Conservation (phyloP, 768 basidiomycete species). For the Ramaria sp. region DNA sequence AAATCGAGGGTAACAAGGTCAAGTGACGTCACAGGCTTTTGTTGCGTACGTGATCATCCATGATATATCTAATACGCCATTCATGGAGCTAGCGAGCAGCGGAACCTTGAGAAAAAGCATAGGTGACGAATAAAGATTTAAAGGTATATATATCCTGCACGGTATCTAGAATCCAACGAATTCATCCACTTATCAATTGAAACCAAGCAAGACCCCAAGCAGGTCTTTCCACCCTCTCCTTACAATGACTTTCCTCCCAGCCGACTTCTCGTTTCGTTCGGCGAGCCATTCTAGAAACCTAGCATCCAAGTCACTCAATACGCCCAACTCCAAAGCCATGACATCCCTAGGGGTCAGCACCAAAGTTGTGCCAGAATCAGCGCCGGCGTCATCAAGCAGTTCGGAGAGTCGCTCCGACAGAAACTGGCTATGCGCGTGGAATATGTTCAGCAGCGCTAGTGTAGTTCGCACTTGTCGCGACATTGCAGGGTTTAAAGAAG, state of each 20-base stretch:
- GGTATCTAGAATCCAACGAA: not conserved
- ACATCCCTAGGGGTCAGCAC: slow-evolving; percentile 56
- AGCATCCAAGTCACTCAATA: slow-evolving; percentile 61
- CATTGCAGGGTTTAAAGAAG: slow-evolving; percentile 15
- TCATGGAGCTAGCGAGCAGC: too few species aligned
- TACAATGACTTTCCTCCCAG: slow-evolving; percentile 25
- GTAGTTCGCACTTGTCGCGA: slow-evolving; percentile 32
- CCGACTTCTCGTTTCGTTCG: slow-evolving; percentile 39
- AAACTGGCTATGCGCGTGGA: slow-evolving; percentile 52
- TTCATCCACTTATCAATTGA: slow-evolving; percentile 26
- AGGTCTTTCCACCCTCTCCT: slow-evolving; percentile 39
- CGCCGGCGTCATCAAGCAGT: slow-evolving; percentile 14
- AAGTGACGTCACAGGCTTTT: too few species aligned
- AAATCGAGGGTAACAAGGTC: too few species aligned
- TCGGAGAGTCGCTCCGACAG: slow-evolving; percentile 37
- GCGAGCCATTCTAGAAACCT: slow-evolving; percentile 71
- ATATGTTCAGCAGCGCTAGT: slow-evolving; percentile 52
- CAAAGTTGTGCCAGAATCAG: slow-evolving; percentile 15
- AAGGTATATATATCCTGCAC: not conserved
- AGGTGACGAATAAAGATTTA: too few species aligned
- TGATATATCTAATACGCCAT: too few species aligned
- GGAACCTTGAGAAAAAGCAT: too few species aligned
- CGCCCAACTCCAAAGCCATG: slow-evolving; percentile 58
- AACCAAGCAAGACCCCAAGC: slow-evolving; percentile 32
- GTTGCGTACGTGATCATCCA: too few species aligned